Percentiles rank a stretch among this genome's conserved stretches.
phyloP scores from a whole-genome alignment of 441 rosid genomes.

The Populus tomentosa region DNA sequence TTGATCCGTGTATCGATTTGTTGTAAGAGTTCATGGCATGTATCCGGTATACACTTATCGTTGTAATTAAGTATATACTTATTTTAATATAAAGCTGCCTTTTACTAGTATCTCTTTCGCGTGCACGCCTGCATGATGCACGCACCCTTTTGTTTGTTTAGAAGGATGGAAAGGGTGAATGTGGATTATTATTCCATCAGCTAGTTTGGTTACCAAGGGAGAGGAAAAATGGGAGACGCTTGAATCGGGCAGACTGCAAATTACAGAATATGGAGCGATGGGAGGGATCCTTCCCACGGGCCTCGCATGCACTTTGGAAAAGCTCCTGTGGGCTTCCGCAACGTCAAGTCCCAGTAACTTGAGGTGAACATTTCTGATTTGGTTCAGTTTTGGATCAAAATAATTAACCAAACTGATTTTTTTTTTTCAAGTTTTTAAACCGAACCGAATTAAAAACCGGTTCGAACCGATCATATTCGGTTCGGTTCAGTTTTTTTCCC shows the following conservation, averaged over 20 bases:
- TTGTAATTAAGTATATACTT: conserved; percentile 25
- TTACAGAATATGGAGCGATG: neutral
- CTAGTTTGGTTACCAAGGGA: neutral
- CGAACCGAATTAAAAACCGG: no score
- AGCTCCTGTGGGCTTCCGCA: neutral
- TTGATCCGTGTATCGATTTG: conserved; percentile 13
- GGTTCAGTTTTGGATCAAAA: no score
- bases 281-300: neutral
- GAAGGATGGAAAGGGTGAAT: no score
- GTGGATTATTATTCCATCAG: neutral
- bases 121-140: no score
- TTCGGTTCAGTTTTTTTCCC: no score
- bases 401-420: no score
- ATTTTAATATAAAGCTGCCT: conserved; percentile 22
- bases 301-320: neutral
- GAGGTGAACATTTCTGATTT: no score
- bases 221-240: neutral
- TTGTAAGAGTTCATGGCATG: conserved; percentile 13
- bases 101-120: conserved; percentile 5
- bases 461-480: no score
- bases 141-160: no score
- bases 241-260: neutral
- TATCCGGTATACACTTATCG: conserved; percentile 10
- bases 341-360: neutral
- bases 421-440: no score